Evolutionary conservation across 768 basidiomycete species (phyloP).

Genomic region (Pholiota conissans): DNA sequence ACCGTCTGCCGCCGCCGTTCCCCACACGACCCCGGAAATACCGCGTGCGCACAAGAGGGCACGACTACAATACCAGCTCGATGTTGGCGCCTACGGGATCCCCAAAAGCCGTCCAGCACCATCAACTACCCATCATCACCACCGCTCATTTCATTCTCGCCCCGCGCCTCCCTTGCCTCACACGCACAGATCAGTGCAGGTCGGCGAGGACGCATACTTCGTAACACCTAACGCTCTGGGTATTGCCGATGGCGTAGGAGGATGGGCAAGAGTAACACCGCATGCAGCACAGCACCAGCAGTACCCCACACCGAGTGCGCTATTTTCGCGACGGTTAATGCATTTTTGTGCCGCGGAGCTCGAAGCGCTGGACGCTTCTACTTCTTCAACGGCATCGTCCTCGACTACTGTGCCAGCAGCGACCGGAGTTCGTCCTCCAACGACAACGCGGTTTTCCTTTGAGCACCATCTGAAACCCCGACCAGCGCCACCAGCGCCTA

Average conservation of each 20-base stretch:
- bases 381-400: neutral
- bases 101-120: slow-evolving; percentile 50
- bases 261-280: slow-evolving; percentile 59
- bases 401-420: neutral
- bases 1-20: slow-evolving; percentile 21
- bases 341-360: slow-evolving; percentile 77
- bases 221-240: slow-evolving; percentile 84
- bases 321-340: slow-evolving; percentile 82
- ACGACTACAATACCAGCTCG: slow-evolving; percentile 47
- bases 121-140: slow-evolving; percentile 4
- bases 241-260: slow-evolving; percentile 94
- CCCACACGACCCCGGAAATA: slow-evolving; percentile 26
- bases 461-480: slow-evolving; percentile 27
- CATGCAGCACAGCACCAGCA: slow-evolving; percentile 14
- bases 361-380: slow-evolving; percentile 19
- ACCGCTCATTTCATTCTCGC: neutral
- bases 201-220: slow-evolving; percentile 94
- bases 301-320: slow-evolving; percentile 40
- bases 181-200: slow-evolving; percentile 51
- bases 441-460: slow-evolving; percentile 25
- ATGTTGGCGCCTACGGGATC: slow-evolving; percentile 84
- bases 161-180: slow-evolving; percentile 16
- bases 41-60: slow-evolving; percentile 25
- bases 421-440: slow-evolving; percentile 7
- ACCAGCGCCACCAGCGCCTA: slow-evolving; percentile 11